phyloP scores from a whole-genome alignment of 1,139 yeast species.

The Pneumocystis murina region DNA sequence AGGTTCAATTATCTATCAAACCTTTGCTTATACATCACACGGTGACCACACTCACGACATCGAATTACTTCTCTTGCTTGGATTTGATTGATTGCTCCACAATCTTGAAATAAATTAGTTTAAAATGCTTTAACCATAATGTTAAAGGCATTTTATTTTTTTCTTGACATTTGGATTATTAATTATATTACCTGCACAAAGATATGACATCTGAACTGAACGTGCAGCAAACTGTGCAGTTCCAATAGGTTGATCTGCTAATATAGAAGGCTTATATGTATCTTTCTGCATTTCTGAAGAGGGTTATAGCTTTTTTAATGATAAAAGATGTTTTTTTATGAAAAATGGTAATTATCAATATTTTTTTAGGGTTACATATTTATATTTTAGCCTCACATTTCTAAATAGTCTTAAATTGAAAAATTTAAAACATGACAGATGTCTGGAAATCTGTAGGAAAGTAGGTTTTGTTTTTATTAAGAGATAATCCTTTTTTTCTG shows the following conservation, averaged over 20 bases:
- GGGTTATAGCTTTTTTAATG: background rate
- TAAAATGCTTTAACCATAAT: slow-evolving; percentile 31
- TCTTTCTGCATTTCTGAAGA: background rate
- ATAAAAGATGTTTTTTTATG: background rate
- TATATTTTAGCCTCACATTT: background rate
- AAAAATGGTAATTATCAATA: no score
- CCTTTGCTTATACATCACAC: slow-evolving; percentile 92
- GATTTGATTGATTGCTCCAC: slow-evolving; percentile 77
- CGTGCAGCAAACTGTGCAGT: background rate
- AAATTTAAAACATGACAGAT: background rate
- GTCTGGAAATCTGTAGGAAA: slow-evolving; percentile 1
- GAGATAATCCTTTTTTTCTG: background rate
- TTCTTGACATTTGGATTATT: background rate
- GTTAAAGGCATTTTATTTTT: background rate
- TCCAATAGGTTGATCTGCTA: background rate
- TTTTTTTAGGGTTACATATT: no score
- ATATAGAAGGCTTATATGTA: background rate
- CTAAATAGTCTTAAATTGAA: background rate
- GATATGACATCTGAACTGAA: background rate
- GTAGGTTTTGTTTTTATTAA: background rate
- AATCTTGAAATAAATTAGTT: slow-evolving; percentile 80
- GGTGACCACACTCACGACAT: slow-evolving; percentile 96
- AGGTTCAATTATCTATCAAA: background rate
- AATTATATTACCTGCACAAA: background rate
- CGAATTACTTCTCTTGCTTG: slow-evolving; percentile 93